These are phyloP conservation scores for Pelargonium exstipulatum DNA, from an alignment of 441 rosid species.

Conservation along the genomic window DNA sequence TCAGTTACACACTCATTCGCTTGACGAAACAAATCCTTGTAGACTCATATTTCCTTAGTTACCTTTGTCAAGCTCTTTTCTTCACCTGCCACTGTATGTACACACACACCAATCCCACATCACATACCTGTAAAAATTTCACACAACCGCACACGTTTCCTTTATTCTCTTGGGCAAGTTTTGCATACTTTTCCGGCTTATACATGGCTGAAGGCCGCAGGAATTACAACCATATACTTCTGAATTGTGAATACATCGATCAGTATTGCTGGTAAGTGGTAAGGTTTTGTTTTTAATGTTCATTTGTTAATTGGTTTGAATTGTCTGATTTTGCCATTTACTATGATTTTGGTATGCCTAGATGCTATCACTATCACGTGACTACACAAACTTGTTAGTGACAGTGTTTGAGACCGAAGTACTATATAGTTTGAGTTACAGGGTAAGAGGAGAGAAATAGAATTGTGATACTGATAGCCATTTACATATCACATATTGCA, in stretches of 20 bases:
- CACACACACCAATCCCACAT: slow-evolving; percentile 9
- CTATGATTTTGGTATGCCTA: too few relatives aligned
- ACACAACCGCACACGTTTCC: slow-evolving; percentile 3
- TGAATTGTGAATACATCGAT: not conserved
- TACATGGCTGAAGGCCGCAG: slow-evolving; percentile 5
- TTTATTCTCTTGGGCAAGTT: slow-evolving; percentile 12
- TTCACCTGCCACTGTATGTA: slow-evolving; percentile 6
- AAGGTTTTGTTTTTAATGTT: not conserved
- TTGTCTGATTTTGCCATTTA: too few relatives aligned
- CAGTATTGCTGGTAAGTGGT: not conserved
- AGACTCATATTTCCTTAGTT: too few relatives aligned
- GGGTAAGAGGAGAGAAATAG: too few relatives aligned
- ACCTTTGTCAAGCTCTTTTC: slow-evolving; percentile 14
- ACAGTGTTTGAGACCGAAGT: too few relatives aligned
- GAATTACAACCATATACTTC: not conserved
- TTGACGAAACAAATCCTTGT: slow-evolving; percentile 3
- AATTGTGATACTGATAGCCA: too few relatives aligned
- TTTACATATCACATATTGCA: too few relatives aligned
- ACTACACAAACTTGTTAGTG: too few relatives aligned
- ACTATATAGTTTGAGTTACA: too few relatives aligned
- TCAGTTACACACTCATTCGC: slow-evolving; percentile 18
- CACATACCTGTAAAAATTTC: slow-evolving; percentile 17
- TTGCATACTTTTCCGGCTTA: slow-evolving; percentile 17
- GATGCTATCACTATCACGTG: too few relatives aligned
- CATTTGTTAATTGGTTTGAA: too few relatives aligned